A percentile compares a stretch with the other conserved stretches of the same genome.
Evolutionary conservation across 768 basidiomycete genomes (phyloP).

Genomic region (Cystobasidium onofrii): DNA sequence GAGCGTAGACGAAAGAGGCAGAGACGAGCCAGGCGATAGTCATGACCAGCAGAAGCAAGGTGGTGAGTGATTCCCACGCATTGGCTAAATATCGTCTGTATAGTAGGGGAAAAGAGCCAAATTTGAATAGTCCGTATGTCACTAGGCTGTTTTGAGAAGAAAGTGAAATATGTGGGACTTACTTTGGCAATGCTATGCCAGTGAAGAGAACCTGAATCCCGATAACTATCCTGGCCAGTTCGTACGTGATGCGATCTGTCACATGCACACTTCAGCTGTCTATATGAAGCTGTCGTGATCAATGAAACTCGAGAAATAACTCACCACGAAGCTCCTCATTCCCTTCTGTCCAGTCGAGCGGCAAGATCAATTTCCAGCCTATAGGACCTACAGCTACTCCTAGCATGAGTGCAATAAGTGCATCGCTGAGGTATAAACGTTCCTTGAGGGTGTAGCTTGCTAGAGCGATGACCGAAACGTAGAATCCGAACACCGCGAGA

Average conservation of each 20-base stretch:
- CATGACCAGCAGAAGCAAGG: slow-evolving; percentile 48
- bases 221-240: slow-evolving; percentile 47
- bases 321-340: slow-evolving; percentile 27
- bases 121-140: too few species aligned
- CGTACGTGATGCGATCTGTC: slow-evolving; percentile 36
- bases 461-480: slow-evolving; percentile 43
- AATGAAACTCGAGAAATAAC: not conserved
- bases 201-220: slow-evolving; percentile 45
- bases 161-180: too few species aligned
- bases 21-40: slow-evolving; percentile 47
- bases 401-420: slow-evolving; percentile 35
- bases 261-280: not conserved
- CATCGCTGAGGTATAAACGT: slow-evolving; percentile 45
- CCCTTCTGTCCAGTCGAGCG: slow-evolving; percentile 44
- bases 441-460: slow-evolving; percentile 47
- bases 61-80: slow-evolving; percentile 44
- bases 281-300: too few species aligned
- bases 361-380: slow-evolving; percentile 43
- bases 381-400: slow-evolving; percentile 35
- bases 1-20: slow-evolving; percentile 45
- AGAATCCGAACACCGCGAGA: slow-evolving; percentile 28
- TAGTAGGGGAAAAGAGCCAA: not conserved
- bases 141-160: too few species aligned
- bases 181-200: slow-evolving; percentile 46
- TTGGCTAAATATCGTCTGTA: slow-evolving; percentile 44